Conservation (phyloP, 2,329 filamentous ascomycete species). For the Venturia carpophila region DNA sequence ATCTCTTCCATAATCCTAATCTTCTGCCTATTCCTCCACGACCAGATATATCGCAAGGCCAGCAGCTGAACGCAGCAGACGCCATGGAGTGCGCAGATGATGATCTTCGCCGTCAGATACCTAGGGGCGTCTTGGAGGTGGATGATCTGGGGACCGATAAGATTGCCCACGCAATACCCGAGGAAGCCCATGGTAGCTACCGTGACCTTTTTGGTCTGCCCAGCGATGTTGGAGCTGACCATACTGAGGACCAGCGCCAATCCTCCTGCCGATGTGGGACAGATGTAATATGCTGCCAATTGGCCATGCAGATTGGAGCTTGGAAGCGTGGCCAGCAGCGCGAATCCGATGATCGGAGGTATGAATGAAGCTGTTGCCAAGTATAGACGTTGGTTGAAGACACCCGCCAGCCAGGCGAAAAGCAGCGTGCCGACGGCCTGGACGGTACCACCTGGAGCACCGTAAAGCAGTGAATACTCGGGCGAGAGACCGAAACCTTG, state of each 20-base stretch:
- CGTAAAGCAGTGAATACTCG: slow-evolving; percentile 21
- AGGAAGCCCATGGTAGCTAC: slow-evolving; percentile 21
- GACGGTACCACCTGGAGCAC: slow-evolving; percentile 23
- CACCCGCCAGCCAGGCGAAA: background rate
- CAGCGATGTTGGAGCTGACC: slow-evolving; percentile 22
- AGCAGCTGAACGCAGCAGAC: background rate
- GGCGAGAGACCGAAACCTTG: slow-evolving; percentile 9
- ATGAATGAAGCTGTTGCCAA: background rate
- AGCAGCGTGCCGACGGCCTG: background rate
- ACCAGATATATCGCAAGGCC: background rate
- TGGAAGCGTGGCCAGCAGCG: slow-evolving; percentile 2
- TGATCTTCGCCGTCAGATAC: background rate
- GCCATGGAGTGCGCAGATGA: background rate
- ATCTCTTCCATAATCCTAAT: background rate
- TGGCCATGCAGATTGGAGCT: background rate
- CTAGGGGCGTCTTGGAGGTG: background rate
- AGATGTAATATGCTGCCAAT: slow-evolving; percentile 21
- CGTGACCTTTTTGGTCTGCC: slow-evolving; percentile 23
- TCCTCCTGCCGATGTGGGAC: slow-evolving; percentile 22
- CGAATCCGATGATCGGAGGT: slow-evolving; percentile 15
- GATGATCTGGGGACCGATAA: slow-evolving; percentile 10
- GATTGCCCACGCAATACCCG: slow-evolving; percentile 14
- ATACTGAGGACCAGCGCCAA: slow-evolving; percentile 20
- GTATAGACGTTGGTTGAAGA: background rate
- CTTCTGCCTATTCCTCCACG: background rate